These are phyloP conservation scores for Leptodermis oblonga DNA, from an alignment of 257 asterid species.

Conservation along the genomic window DNA sequence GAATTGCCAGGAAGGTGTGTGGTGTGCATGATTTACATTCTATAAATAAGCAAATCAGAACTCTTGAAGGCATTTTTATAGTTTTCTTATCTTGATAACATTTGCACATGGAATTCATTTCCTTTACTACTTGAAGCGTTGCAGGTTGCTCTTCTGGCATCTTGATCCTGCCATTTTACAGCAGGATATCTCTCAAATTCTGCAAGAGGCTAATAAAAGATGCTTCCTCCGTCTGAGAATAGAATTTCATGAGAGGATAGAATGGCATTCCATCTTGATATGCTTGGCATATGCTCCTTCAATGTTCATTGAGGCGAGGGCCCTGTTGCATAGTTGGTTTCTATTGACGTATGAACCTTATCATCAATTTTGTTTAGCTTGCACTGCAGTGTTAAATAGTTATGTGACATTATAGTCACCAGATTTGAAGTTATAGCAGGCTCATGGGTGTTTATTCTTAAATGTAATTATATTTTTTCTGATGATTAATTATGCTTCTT, in stretches of 20 bases:
- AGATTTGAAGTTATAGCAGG: not conserved
- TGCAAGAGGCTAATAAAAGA: slow-evolving; percentile 45
- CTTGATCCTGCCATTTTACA: slow-evolving; percentile 59
- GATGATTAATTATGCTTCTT: not conserved
- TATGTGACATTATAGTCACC: not conserved
- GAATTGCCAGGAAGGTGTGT: slow-evolving; percentile 66
- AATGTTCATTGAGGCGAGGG: slow-evolving; percentile 62
- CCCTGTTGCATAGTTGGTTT: slow-evolving; percentile 70
- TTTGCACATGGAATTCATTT: not conserved
- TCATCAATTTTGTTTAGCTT: slow-evolving; percentile 9
- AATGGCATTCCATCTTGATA: slow-evolving; percentile 57
- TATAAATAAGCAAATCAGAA: not conserved
- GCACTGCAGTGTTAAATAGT: slow-evolving; percentile 4
- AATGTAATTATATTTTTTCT: not conserved
- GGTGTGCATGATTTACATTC: slow-evolving; percentile 11
- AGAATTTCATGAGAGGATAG: slow-evolving; percentile 51
- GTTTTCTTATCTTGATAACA: not conserved
- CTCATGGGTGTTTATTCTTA: slow-evolving; percentile 6
- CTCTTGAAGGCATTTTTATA: not conserved
- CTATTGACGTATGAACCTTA: slow-evolving; percentile 49
- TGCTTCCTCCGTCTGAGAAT: slow-evolving; percentile 48
- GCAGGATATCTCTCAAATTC: slow-evolving; percentile 49
- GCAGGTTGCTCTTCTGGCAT: slow-evolving; percentile 69
- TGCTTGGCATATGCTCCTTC: slow-evolving; percentile 63
- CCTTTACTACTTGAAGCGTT: slow-evolving; percentile 16